phyloP scores from a whole-genome alignment of 805 yeast genomes.

The Cyberlindnera bimundalis region DNA sequence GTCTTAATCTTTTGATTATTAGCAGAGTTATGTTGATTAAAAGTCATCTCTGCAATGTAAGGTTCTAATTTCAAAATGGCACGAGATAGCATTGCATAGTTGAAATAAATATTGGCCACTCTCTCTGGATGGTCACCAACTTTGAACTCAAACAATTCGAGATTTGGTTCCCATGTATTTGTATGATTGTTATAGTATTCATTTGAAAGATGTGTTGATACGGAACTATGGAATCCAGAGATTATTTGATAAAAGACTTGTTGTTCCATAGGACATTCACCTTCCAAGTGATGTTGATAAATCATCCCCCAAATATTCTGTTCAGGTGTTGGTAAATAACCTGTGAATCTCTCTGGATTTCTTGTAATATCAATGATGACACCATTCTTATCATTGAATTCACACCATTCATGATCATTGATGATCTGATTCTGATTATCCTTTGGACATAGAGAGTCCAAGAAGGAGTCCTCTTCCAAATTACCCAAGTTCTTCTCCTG shows the following conservation, averaged over 20 bases:
- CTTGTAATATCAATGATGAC: slow-evolving; percentile 83
- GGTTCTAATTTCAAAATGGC: slow-evolving; percentile 68
- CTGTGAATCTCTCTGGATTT: slow-evolving; percentile 95
- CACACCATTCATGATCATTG: slow-evolving; percentile 64
- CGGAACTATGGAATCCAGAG: slow-evolving; percentile 94
- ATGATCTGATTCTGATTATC: slow-evolving; percentile 24
- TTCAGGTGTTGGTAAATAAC: slow-evolving; percentile 91
- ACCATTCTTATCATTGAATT: slow-evolving; percentile 62
- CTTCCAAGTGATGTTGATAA: slow-evolving; percentile 64
- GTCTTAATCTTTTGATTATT: slow-evolving; percentile 44
- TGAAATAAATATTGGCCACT: slow-evolving; percentile 83
- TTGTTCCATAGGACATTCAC: slow-evolving; percentile 74
- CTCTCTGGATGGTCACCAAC: slow-evolving; percentile 90
- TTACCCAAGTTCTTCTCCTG: slow-evolving; percentile 36
- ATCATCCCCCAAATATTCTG: slow-evolving; percentile 91
- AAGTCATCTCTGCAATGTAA: slow-evolving; percentile 47
- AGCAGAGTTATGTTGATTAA: slow-evolving; percentile 39
- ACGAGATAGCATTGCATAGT: slow-evolving; percentile 82
- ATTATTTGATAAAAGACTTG: slow-evolving; percentile 81
- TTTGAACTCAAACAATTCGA: slow-evolving; percentile 77
- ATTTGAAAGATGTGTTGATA: slow-evolving; percentile 87
- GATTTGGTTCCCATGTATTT: slow-evolving; percentile 80
- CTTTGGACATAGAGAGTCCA: slow-evolving; percentile 36
- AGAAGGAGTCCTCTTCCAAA: slow-evolving; percentile 33
- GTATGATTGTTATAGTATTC: slow-evolving; percentile 72